Evolutionary conservation across 225 moss, liverwort and hornwort genomes (phyloP), one percentile per base, ranked within the genome.

Genomic region (Bryum argenteum): DNA sequence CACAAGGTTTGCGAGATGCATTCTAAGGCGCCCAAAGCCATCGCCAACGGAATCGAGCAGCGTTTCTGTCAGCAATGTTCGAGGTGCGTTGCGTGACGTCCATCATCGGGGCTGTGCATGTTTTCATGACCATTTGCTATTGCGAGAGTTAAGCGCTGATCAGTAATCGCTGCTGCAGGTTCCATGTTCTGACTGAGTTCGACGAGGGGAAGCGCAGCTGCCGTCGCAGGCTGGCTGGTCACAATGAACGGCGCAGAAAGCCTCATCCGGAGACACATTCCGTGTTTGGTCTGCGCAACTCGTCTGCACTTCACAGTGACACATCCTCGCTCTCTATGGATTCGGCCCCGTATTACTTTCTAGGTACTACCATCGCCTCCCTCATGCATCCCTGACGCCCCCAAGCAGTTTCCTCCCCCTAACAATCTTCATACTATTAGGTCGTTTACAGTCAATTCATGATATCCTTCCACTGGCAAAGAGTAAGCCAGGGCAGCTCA

Each of bases 51-150:
- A 23, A 78, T 77, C 42, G 93, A 93, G 75, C 96, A 96, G 80
- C 96, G 96, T 10, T 96, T 96, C 77, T 96, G 96, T 75, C 96
- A 96, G 80, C 96, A 96, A 73, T 96, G 96, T 77, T 84, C 84
- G 3, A 79, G 87, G 87, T 87, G 20, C 3, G 61, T 24, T 14
- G 11, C n/a, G 16, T 58, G 23, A 23, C 63, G 57, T 13, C 58
- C 59, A 54, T 61, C 38, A 9, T 20, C 26, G 39, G 13, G 23
- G 14, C 14, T 51, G 23, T 41, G 39, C 0, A 64, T 17, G 9
- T 44, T 33, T 21, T 16, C 24, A 14, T 3, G 63, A 21, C 51
- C 50, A 42, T 43, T 18, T 5, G 2, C n/a, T 6, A 6, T 8
- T 3, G 8, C 6, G 66, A 58, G 11, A 50, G 13, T 65, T 23